Percentiles rank a stretch among this genome's conserved stretches.
These are phyloP conservation scores for Sugiyamaella japonica DNA, from an alignment of 1,139 yeast species.

Conservation along the genomic window DNA sequence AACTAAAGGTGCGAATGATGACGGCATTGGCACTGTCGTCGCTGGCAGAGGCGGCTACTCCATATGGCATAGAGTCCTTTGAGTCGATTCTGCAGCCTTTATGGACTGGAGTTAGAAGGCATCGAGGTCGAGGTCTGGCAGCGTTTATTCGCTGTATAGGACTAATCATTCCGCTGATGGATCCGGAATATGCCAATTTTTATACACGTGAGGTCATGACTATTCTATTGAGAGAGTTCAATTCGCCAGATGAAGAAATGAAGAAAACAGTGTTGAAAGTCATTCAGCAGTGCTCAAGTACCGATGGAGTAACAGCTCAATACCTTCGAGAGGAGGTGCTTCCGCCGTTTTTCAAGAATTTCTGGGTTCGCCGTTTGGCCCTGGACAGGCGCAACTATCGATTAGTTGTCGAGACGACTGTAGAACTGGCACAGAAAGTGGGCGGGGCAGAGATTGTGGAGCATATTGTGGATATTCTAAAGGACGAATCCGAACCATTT, in stretches of 20 bases:
- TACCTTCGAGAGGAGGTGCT: conserved; percentile 53
- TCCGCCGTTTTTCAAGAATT: conserved; percentile 64
- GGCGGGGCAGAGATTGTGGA: conserved; percentile 66
- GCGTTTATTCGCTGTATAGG: conserved; percentile 80
- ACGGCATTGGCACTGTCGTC: conserved; percentile 73
- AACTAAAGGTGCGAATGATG: conserved; percentile 62
- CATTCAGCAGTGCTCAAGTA: conserved; percentile 56
- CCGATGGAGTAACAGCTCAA: conserved; percentile 52
- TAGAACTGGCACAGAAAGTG: conserved; percentile 62
- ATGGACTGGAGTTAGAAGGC: conserved; percentile 76
- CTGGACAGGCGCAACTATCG: conserved; percentile 54
- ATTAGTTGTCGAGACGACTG: conserved; percentile 73
- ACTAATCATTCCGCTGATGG: conserved; percentile 81
- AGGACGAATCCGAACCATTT: conserved; percentile 81
- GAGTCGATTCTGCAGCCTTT: conserved; percentile 69
- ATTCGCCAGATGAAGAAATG: conserved; percentile 89
- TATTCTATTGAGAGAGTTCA: conserved; percentile 68
- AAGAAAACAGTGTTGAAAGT: conserved; percentile 66
- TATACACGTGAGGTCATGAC: conserved; percentile 74
- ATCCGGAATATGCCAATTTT: conserved; percentile 73
- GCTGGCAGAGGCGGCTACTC: conserved; percentile 82
- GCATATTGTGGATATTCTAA: conserved; percentile 56
- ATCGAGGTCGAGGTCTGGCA: conserved; percentile 76
- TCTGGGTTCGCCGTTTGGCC: conserved; percentile 62
- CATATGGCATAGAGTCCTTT: conserved; percentile 90